These are phyloP conservation scores for Trametes coccinea DNA, from an alignment of 768 basidiomycete genomes.

Conservation along the genomic window DNA sequence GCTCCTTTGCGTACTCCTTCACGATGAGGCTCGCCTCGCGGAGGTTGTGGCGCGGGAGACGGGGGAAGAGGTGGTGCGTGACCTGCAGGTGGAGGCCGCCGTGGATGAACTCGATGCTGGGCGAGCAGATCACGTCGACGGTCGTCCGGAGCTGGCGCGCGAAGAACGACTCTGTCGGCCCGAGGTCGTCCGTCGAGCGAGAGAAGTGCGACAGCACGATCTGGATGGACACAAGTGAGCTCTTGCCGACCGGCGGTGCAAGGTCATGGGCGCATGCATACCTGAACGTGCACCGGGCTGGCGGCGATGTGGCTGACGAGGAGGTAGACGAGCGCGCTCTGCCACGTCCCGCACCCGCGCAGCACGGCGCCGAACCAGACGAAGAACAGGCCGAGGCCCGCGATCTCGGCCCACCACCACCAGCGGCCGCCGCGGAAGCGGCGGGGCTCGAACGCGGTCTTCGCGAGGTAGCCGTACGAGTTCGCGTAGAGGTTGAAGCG, in stretches of 20 bases:
- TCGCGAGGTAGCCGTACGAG: slow-evolving; percentile 75
- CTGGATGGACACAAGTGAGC: slow-evolving; percentile 34
- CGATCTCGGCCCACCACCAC: slow-evolving; percentile 77
- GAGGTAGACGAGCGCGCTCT: slow-evolving; percentile 68
- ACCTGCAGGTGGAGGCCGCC: slow-evolving; percentile 98
- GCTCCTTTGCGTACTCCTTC: slow-evolving; percentile 84
- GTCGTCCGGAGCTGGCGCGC: slow-evolving; percentile 97
- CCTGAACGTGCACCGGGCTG: slow-evolving; percentile 94
- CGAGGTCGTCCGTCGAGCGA: slow-evolving; percentile 90
- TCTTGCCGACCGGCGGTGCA: neutral
- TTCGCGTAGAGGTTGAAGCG: slow-evolving; percentile 94
- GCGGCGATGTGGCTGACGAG: slow-evolving; percentile 83
- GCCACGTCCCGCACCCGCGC: slow-evolving; percentile 69
- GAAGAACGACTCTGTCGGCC: slow-evolving; percentile 88
- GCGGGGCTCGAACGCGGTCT: slow-evolving; percentile 62
- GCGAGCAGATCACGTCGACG: slow-evolving; percentile 88
- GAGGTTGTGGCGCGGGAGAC: slow-evolving; percentile 92
- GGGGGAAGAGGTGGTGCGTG: slow-evolving; percentile 95
- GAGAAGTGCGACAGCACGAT: slow-evolving; percentile 98
- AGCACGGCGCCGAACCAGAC: slow-evolving; percentile 79
- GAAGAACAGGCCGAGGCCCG: slow-evolving; percentile 84
- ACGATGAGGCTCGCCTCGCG: slow-evolving; percentile 79
- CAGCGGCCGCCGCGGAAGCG: slow-evolving; percentile 70
- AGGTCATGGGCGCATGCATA: slow-evolving; percentile 33
- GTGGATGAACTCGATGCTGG: slow-evolving; percentile 84